phyloP scores from a whole-genome alignment of 805 yeast species.

The Yarrowia sp. region DNA sequence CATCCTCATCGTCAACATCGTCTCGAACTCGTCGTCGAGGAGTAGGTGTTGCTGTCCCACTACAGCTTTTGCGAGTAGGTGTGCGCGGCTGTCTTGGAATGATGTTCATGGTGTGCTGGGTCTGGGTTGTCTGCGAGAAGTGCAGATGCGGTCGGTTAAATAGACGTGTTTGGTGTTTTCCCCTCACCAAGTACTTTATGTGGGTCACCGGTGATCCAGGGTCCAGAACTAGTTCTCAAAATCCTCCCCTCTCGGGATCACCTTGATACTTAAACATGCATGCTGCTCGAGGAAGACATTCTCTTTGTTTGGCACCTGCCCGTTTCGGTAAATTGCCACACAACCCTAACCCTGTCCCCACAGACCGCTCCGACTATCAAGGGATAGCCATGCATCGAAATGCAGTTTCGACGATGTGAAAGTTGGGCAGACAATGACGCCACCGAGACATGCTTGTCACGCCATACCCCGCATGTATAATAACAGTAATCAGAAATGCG shows the following conservation, averaged over 20 bases:
- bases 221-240: not conserved
- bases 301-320: conserved; percentile 23
- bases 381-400: conserved; percentile 14
- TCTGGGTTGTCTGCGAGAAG: not conserved
- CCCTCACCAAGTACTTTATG: not conserved
- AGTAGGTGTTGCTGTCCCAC: conserved; percentile 26
- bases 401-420: conserved; percentile 15
- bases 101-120: conserved; percentile 23
- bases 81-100: conserved; percentile 36
- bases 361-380: not conserved
- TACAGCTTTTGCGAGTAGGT: conserved; percentile 33
- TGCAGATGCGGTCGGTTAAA: not conserved
- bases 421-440: conserved; percentile 11
- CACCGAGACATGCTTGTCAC: not conserved
- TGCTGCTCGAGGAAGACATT: not conserved
- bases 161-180: not conserved
- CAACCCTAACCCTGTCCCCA: conserved; percentile 33
- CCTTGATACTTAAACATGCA: not conserved
- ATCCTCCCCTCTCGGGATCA: conserved; percentile 8
- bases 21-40: conserved; percentile 31
- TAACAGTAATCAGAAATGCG: conserved; percentile 2
- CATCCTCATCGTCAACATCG: conserved; percentile 1
- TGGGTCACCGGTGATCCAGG: conserved; percentile 15
- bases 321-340: not conserved
- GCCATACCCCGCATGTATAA: not conserved